Evolutionary conservation across 192 early-diverging fungal genomes (phyloP), one percentile per base, ranked within the genome.

Genomic region (Spizellomyces punctatus): DNA sequence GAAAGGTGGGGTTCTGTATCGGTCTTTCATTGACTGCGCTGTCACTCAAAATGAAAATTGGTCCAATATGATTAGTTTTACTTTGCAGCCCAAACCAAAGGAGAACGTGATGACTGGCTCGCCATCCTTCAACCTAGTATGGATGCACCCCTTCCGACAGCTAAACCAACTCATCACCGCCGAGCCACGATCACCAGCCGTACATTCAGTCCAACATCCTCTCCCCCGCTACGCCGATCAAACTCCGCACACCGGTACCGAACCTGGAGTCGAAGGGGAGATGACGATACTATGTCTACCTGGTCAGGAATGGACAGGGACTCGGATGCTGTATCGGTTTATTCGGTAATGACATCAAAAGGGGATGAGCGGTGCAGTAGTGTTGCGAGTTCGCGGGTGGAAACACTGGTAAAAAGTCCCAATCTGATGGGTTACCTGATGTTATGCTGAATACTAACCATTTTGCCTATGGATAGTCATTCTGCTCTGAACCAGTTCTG

Each of bases 401-500:
- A 82, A 46, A 85, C 83, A 46, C 64, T 85, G 79, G 83, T 85
- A 57, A 44, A 61, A 47, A 22, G 44, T 57, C 69, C 48, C 17
- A 19, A 16, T 46, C 21, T 10, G 27, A 36, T 36, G 27, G 27
- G 27, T 36, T 36, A 36, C 19, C 43, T 70, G 8, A 76, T 59
- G 22, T 63, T 63, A 0, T 22, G 41, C 17, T 27, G 58, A 73
- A 21, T 21, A 6, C 54, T 50, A 12, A 69, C 67, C 58, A 58
- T n/a, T 69, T 46, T 12, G 14, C 55, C 8, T 17, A 46, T 10
- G 21, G 3, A n/a, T 43, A 85, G 84, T 81, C 79, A 4, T 83
- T 85, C 54, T 85, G 76, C 67, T 79, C 84, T 8, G 84, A 85
- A 45, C 84, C 84, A 2, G 76, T 85, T 4, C 59, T 85, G 47